phyloP scores from a whole-genome alignment of 2,329 filamentous ascomycete genomes.

The Apiospora saccharicola region DNA sequence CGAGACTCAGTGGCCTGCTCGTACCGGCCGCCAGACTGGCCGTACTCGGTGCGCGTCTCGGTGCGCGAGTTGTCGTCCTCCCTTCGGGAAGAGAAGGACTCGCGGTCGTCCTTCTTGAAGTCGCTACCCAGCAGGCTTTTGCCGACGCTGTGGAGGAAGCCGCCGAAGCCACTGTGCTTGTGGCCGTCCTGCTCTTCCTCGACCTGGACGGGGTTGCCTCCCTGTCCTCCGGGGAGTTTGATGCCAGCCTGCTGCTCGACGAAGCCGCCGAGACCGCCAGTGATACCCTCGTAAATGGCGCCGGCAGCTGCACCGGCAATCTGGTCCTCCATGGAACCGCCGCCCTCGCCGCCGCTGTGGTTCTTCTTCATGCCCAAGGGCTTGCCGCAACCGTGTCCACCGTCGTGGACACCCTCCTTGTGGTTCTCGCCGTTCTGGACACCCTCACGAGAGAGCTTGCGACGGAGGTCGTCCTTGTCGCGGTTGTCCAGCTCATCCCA shows the following conservation, averaged over 20 bases:
- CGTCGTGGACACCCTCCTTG: constrained; percentile 83
- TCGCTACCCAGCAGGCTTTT: constrained; percentile 70
- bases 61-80: constrained; percentile 67
- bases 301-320: constrained; percentile 64
- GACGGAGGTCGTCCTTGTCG: constrained; percentile 72
- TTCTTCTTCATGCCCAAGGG: constrained; percentile 82
- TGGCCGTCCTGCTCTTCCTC: constrained; percentile 66
- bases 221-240: constrained; percentile 34
- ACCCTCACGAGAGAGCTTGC: constrained; percentile 79
- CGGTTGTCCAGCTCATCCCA: constrained; percentile 73
- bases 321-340: constrained; percentile 59
- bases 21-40: constrained; percentile 63
- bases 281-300: constrained; percentile 65
- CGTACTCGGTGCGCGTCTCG: constrained; percentile 68
- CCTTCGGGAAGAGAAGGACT: constrained; percentile 59
- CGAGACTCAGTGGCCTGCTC: constrained; percentile 67
- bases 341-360: constrained; percentile 47
- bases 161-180: constrained; percentile 64
- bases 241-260: constrained; percentile 55
- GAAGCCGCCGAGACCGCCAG: constrained; percentile 57
- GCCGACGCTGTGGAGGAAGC: constrained; percentile 74
- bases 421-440: constrained; percentile 81
- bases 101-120: constrained; percentile 62
- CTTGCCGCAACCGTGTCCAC: constrained; percentile 81
- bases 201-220: constrained; percentile 41